Base-by-base conservation (phyloP, 768 basidiomycete genomes). In the Termitomyces sp. region DNA sequence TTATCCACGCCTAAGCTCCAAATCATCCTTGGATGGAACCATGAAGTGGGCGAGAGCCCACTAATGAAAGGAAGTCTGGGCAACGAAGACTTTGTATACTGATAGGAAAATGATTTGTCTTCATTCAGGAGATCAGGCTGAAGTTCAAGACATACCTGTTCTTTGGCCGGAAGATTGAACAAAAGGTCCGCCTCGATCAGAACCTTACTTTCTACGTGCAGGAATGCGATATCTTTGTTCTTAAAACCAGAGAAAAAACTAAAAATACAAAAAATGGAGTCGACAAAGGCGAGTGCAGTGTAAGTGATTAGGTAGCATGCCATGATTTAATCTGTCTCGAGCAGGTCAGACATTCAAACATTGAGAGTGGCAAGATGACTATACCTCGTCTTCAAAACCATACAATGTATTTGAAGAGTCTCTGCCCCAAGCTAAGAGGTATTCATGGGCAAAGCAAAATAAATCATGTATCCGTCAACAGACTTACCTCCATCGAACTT, bases 141-240 rank as follows among this genome's bases (percentile, higher is more conserved):
- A 16, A 14, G 7, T 11, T 13, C 11, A 20, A 45, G 24, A 60
- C n/a, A 11, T 63, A 81, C 82, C 72, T 92, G 90, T 68, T 93
- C 91, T 1, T 66, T 84, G 1, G 82, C 77, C 3, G 92, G 90
- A n/a, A 93, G 75, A 71, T 92, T 92, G 74, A 90, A 84, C 3
- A 93, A 68, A 38, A 93, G 73, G 69, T 94, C 92, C 5, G 88
- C 92, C 65, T 86, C 76, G 41, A 93, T 76, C 51, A 93, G 71
- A 0, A 85, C 82, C 65, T 82, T 86, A 30, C 82, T 85, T 0
- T 81, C 73, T 1, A 72, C 68, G 64, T 94, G 92, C 60, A 86
- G 79, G 69, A 88, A 90, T 0, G 89, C 88, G n/a, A 92, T 80
- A 54, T 92, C 91, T 64, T 88, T 86, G 67, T 88, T 88, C 54